Percentiles rank a stretch among this genome's conserved stretches.
phyloP scores from a whole-genome alignment of 2,329 filamentous ascomycete species.

The Bipolaris zeicola region DNA sequence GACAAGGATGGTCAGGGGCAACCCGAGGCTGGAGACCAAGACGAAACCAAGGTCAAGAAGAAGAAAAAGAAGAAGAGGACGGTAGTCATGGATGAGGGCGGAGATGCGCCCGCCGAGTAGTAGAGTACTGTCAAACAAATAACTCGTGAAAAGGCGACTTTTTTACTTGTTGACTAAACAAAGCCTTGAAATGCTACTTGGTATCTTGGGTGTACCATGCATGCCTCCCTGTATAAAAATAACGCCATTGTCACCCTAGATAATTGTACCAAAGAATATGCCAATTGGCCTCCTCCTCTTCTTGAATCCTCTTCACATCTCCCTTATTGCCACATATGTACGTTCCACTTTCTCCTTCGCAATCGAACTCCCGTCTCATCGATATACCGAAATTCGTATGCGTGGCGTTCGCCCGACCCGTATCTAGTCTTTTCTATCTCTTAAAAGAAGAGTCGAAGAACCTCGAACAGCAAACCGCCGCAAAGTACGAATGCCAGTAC shows the following conservation, averaged over 20 bases:
- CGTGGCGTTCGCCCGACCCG: not conserved
- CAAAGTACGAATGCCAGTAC: constrained; percentile 67
- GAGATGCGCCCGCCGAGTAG: constrained; percentile 14
- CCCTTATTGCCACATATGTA: not conserved
- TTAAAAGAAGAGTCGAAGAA: constrained; percentile 56
- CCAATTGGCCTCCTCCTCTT: not conserved
- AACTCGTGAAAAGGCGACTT: too few species aligned
- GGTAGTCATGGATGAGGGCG: constrained; percentile 41
- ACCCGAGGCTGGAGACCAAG: constrained; percentile 28
- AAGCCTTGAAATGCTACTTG: constrained; percentile 1
- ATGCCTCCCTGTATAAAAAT: not conserved
- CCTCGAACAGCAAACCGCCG: constrained; percentile 65
- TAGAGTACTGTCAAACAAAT: not conserved
- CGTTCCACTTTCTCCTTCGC: not conserved
- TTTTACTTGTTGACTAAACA: not conserved
- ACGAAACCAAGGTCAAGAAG: constrained; percentile 46
- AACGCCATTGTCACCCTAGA: constrained; percentile 10
- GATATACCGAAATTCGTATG: not conserved
- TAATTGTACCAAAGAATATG: constrained; percentile 1
- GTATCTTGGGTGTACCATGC: constrained; percentile 3
- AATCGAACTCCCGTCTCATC: not conserved
- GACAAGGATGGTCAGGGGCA: constrained; percentile 13
- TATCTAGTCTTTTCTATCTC: not conserved
- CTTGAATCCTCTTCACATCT: not conserved
- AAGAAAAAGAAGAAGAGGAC: constrained; percentile 51